Evolutionary conservation across 2,329 filamentous ascomycete genomes (phyloP), one percentile per base, ranked within the genome.

Genomic region (Epichloe sp.): DNA sequence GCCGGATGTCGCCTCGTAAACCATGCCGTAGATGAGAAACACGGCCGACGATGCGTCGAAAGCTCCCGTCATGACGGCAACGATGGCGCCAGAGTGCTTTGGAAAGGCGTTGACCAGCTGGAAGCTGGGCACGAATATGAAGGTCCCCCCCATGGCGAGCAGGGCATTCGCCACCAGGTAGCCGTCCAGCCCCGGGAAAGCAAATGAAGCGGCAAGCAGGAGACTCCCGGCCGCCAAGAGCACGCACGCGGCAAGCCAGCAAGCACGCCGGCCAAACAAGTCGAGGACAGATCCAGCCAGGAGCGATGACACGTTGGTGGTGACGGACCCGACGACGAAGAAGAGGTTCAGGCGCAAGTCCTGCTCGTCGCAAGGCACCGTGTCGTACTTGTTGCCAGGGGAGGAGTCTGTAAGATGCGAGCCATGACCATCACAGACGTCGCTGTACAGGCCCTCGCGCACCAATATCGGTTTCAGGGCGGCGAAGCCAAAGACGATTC

Each of bases 301-400:
- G 6, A 95, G 74, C 12, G 90, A 89, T 41, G 82, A 87, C 12
- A 95, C 85, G 60, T 95, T 95, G 40, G 89, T 94, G 6, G 80
- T 85, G 10, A 95, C 88, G 14, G 88, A 89, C 12, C 89, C 89
- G 41, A 89, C 78, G 5, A 88, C 94, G 72, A 95, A 95, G 86
- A 95, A 95, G 57, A 95, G 72, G 65, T 95, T 95, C 52, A 95
- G 76, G 53, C 75, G 75, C 49, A 82, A 78, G 34, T 49, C 47
- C 47, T 49, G 47, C 52, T 66, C 64, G 43, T 78, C 52, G 73
- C 68, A 62, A 66, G 78, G 46, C 4, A 48, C n/a, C 65, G 60
- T 57, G 19, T 53, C 53, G 3, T 55, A 49, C 21, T 59, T 53
- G 15, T n/a, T n/a, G 36, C 11, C 62, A 62, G 42, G 63, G 62